These are phyloP conservation scores for Persicaria maculosa DNA, from an alignment of 148 eudicot species.

Conservation along the genomic window DNA sequence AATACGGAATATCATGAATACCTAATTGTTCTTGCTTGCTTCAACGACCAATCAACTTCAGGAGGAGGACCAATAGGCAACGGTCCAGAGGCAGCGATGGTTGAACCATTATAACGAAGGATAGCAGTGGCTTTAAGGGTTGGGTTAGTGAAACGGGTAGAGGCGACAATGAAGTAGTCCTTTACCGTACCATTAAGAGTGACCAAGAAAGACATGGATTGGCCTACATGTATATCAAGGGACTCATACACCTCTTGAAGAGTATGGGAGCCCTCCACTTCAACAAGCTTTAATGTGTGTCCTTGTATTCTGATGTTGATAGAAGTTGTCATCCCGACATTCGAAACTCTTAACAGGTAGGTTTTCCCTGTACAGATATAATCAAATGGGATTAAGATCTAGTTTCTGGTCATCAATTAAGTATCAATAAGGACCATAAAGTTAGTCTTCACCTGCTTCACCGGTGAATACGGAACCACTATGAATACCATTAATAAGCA, in stretches of 20 bases:
- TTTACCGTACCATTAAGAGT: conserved; percentile 26
- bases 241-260: conserved; percentile 61
- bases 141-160: conserved; percentile 56
- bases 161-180: conserved; percentile 68
- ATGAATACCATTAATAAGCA: conserved; percentile 64
- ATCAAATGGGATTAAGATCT: not conserved
- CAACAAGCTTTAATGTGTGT: conserved; percentile 50
- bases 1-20: conserved; percentile 11
- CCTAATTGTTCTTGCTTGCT: conserved; percentile 84
- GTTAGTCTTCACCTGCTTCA: conserved; percentile 29
- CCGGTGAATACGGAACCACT: conserved; percentile 26
- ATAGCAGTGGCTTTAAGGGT: conserved; percentile 37
- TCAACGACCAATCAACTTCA: conserved; percentile 74
- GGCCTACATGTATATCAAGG: conserved; percentile 75
- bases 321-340: conserved; percentile 47
- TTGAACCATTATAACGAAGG: conserved; percentile 49
- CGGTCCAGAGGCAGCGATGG: conserved; percentile 26
- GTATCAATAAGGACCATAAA: not conserved
- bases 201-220: conserved; percentile 57
- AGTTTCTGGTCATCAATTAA: not conserved
- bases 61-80: conserved; percentile 64
- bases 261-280: conserved; percentile 73
- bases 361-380: conserved; percentile 28
- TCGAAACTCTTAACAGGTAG: conserved; percentile 63
- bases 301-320: conserved; percentile 70